Base-by-base conservation (phyloP, 331 rosid species). In the Malus hybrid region DNA sequence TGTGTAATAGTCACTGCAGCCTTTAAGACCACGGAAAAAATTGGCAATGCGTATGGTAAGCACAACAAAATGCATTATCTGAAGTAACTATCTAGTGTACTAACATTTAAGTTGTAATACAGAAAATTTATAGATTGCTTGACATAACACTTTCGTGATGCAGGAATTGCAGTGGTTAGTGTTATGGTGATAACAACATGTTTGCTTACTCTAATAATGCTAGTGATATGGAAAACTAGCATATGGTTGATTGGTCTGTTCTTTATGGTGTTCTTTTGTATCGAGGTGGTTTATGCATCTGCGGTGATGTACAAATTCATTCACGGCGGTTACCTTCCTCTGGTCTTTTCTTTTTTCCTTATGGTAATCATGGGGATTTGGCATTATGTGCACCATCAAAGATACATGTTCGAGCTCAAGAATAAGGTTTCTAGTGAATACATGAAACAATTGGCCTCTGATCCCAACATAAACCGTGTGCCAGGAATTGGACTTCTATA, bases 161-260 rank as follows among this genome's bases (percentile, higher is more conserved):
- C 83, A 88, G 90, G 92, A 34, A 90, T 93, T 50, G 95, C 97
- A 0, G 97, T 93, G 63, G 82, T 93, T 18, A 74, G 91, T n/a
- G 96, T 88, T 22, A 89, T 87, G 96, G 15, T 84, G 66, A 85
- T 93, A 22, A 81, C 96, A 10, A 89, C 98, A 3, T 50, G 80
- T 16, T 33, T 93, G 70, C 84, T 88, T 50, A 65, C 97, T 0
- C 82, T 89, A 2, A 88, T 91, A 63, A 93, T 93, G 98, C 66
- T 90, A 1, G 80, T 89, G 1, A 84, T 91, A 73, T 91, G 97
- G 97, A 91, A 91, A 78, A 85, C 86, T 30, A 93, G 77, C 82
- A 67, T 91, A 10, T 75, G 80, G 91, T 52, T 16, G 32, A 84
- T 91, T 4, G 75, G 34, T 60, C 28, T 88, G 1, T 91, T 91